Base-by-base conservation (phyloP, 2,329 filamentous ascomycete genomes). In the Sordariomycetes sp. region DNA sequence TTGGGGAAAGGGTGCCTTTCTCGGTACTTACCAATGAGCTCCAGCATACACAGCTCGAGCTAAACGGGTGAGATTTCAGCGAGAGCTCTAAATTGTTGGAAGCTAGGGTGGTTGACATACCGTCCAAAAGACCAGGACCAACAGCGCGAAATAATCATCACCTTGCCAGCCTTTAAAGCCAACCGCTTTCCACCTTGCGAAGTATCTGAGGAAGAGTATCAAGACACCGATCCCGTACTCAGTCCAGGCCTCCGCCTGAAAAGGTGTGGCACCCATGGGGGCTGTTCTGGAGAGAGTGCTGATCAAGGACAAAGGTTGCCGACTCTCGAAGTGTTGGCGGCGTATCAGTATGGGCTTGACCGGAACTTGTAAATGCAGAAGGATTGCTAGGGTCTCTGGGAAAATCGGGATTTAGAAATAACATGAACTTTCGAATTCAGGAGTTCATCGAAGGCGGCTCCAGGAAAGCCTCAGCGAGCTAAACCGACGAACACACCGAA, bases 161-260 rank as follows among this genome's bases (percentile, higher is more conserved):
- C 59, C 58, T 14, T 63, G 53, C 48, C 54, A 61, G 10, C 48
- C 47, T n/a, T 55, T 57, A 36, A 59, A 44, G 1, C 62, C 61
- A 4, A 65, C 57, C 6, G 52, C 41, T 34, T 51, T 60, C 43
- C 51, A 52, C 21, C 63, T 46, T 3, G 59, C 54, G 38, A 54
- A 57, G 37, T 60, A 57, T 11, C 63, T 57, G 5, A 59, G 37
- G 3, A 63, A 39, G 4, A 66, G 39, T 3, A 66, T 41, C 7
- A 53, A 1, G 3, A 54, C 40, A 3, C 62, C 62, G 19, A 66
- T 44, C 2, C 48, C 54, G 31, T 63, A 66, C 35, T 66, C 63
- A 12, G 49, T 48, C 62, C 63, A 66, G 8, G 59, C 59, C 41
- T 66, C 62, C 3, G 45, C 51, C 37, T 61, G 56, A 36, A 65